Percentiles rank a stretch among this genome's conserved stretches.
Conservation (phyloP, 805 yeast species). For the Metschnikowia shivogae region DNA sequence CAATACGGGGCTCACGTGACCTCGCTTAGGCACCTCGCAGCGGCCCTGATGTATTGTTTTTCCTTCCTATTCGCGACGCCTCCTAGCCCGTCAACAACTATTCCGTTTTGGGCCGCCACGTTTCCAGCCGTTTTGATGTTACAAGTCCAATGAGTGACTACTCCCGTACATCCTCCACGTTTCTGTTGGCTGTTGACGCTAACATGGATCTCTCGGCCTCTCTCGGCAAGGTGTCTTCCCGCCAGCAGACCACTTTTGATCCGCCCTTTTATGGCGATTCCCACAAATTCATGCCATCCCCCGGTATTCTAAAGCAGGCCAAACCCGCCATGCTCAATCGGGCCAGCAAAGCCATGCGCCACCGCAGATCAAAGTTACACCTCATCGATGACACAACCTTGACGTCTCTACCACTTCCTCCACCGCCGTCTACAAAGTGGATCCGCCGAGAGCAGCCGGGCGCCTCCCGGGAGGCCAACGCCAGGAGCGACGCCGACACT, state of each 20-base stretch:
- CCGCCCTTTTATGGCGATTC: not conserved
- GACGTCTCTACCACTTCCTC: constrained; percentile 52
- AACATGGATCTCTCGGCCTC: not conserved
- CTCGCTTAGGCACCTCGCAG: not conserved
- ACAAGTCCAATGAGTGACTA: not conserved
- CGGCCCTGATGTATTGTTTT: constrained; percentile 6
- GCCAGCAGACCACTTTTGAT: not conserved
- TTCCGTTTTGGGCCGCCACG: not conserved
- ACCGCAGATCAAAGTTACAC: constrained; percentile 37
- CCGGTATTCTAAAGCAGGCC: not conserved
- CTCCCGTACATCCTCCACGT: not conserved
- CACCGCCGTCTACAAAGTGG: constrained; percentile 33
- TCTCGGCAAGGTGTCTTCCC: not conserved
- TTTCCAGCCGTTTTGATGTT: not conserved
- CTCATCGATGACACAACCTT: constrained; percentile 45
- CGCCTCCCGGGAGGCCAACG: not conserved
- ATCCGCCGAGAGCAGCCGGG: constrained; percentile 8
- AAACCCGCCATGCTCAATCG: not conserved
- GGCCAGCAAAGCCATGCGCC: constrained; percentile 18
- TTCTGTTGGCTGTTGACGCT: not conserved
- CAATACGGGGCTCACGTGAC: not conserved
- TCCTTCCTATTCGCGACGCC: constrained; percentile 12
- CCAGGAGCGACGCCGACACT: not conserved
- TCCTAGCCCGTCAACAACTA: constrained; percentile 5
- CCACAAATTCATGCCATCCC: not conserved